Evolutionary conservation across 257 asterid genomes (phyloP).

Genomic region (Fraxinus quadrangulata): DNA sequence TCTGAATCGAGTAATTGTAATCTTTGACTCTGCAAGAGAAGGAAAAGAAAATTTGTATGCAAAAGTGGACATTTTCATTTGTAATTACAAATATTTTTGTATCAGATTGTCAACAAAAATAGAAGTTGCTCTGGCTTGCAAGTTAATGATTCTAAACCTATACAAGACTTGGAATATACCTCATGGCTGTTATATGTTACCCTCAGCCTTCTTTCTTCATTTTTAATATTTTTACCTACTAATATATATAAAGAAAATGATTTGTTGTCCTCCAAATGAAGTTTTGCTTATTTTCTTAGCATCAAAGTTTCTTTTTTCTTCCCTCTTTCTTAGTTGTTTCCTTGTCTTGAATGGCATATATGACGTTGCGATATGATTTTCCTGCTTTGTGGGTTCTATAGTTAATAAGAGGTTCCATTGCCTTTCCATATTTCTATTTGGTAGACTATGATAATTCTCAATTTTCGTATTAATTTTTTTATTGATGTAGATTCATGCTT

Average conservation of each 20-base stretch:
- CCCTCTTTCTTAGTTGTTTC: slow-evolving; percentile 8
- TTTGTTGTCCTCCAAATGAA: background rate
- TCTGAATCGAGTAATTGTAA: no score
- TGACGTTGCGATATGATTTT: background rate
- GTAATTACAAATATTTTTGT: background rate
- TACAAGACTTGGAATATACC: background rate
- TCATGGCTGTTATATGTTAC: background rate
- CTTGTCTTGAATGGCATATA: slow-evolving; percentile 14
- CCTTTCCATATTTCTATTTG: slow-evolving; percentile 19
- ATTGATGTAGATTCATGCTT: slow-evolving; percentile 39
- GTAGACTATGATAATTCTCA: slow-evolving; percentile 3
- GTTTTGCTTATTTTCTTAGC: slow-evolving; percentile 13
- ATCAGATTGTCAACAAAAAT: background rate
- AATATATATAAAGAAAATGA: background rate
- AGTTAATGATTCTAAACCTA: background rate
- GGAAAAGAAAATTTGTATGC: background rate
- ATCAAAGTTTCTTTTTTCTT: background rate
- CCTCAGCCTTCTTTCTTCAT: background rate
- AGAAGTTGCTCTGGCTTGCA: background rate
- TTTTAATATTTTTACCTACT: background rate
- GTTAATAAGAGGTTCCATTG: background rate
- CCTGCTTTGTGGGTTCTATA: slow-evolving; percentile 3
- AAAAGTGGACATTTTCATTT: background rate
- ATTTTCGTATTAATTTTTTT: slow-evolving; percentile 21
- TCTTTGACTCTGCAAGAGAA: background rate